Conservation (phyloP, 2,329 filamentous ascomycete genomes). For the Fusarium sp. region DNA sequence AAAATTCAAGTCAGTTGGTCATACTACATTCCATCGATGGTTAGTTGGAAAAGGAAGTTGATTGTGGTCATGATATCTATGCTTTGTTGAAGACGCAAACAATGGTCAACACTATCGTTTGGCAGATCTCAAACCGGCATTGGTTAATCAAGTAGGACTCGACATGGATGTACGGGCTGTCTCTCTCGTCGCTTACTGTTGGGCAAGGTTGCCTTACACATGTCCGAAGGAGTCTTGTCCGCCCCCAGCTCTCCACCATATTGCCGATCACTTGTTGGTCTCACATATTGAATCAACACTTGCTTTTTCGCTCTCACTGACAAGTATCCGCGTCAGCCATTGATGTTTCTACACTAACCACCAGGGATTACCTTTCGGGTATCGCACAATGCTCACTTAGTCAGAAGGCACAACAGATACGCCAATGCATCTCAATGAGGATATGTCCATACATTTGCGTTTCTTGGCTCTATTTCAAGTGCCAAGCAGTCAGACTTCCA, state of each 20-base stretch:
- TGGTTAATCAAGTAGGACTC: conserved; percentile 18
- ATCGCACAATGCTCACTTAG: background rate
- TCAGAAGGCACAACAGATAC: background rate
- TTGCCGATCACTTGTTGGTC: conserved; percentile 14
- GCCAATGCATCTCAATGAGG: background rate
- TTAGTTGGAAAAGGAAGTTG: conserved; percentile 2
- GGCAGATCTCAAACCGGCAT: conserved; percentile 28
- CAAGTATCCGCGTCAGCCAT: background rate
- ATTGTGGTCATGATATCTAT: background rate
- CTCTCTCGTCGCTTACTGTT: conserved; percentile 12
- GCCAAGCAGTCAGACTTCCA: conserved; percentile 16
- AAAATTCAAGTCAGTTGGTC: background rate
- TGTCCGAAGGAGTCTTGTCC: conserved; percentile 9
- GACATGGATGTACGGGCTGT: background rate
- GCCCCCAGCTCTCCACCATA: conserved; percentile 13
- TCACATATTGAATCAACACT: conserved; percentile 18
- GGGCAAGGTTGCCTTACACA: conserved; percentile 12
- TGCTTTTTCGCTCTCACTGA: background rate
- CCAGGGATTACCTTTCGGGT: conserved; percentile 14
- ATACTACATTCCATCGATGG: conserved; percentile 3
- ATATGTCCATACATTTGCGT: background rate
- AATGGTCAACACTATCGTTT: conserved; percentile 29
- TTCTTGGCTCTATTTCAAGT: conserved; percentile 8
- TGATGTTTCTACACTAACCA: background rate
- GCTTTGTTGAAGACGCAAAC: conserved; percentile 11